A percentile compares a stretch with the other conserved stretches of the same genome.
phyloP scores from a whole-genome alignment of 1,284 basidiomycete genomes.

The Cryptococcus deneoformans region DNA sequence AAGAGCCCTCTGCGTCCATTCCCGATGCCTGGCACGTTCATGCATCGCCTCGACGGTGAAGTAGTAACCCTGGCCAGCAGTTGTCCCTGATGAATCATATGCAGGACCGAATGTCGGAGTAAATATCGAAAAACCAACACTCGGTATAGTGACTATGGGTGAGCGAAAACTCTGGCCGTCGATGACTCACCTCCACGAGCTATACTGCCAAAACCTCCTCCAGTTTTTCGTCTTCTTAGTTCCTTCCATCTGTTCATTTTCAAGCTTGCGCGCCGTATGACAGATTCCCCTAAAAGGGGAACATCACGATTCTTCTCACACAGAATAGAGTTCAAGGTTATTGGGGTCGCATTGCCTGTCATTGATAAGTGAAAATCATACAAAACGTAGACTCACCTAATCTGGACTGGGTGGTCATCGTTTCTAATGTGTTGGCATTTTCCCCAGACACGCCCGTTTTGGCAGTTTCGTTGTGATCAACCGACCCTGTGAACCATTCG shows the following conservation, averaged over 20 bases:
- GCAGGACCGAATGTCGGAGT: constrained; percentile 39
- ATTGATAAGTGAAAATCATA: not conserved
- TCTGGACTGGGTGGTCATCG: too few species aligned
- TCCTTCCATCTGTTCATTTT: constrained; percentile 43
- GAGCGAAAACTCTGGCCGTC: not conserved
- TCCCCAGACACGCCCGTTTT: not conserved
- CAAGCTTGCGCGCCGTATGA: constrained; percentile 36
- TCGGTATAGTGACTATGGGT: constrained; percentile 15
- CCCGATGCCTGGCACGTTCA: constrained; percentile 25
- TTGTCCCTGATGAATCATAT: constrained; percentile 31
- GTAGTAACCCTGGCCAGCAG: constrained; percentile 33
- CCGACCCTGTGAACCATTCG: constrained; percentile 43
- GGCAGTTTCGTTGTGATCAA: constrained; percentile 29
- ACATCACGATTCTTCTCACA: constrained; percentile 6
- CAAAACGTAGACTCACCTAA: not conserved
- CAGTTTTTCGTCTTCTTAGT: constrained; percentile 6
- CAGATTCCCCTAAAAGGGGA: constrained; percentile 27
- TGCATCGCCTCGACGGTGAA: constrained; percentile 37
- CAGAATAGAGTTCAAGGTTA: constrained; percentile 26
- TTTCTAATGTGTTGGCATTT: too few species aligned
- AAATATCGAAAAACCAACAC: constrained; percentile 8
- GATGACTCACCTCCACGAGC: constrained; percentile 22
- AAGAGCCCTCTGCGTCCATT: constrained; percentile 13
- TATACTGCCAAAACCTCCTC: constrained; percentile 30
- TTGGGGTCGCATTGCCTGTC: constrained; percentile 31